phyloP scores from a whole-genome alignment of 164 flowering plant species.

The Aristolochia fimbriata region DNA sequence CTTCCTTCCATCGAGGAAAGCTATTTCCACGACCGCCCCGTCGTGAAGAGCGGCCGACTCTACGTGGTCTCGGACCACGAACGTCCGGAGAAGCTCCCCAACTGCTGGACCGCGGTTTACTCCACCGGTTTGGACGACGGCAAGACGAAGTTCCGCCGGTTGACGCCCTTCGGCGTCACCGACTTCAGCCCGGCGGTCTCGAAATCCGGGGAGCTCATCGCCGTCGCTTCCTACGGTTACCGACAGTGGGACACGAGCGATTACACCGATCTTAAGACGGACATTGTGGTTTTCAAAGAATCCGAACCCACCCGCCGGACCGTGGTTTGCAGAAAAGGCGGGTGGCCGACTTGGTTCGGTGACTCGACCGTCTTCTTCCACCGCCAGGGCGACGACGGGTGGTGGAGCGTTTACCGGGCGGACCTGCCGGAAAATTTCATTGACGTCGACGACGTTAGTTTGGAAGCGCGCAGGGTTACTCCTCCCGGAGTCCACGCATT shows the following conservation, averaged over 20 bases:
- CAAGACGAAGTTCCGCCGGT: slow-evolving; percentile 13
- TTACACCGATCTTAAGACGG: slow-evolving; percentile 54
- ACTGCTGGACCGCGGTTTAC: slow-evolving; percentile 72
- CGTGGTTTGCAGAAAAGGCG: slow-evolving; percentile 40
- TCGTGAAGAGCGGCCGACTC: slow-evolving; percentile 23
- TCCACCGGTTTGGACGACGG: slow-evolving; percentile 13
- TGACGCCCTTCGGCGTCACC: slow-evolving; percentile 49
- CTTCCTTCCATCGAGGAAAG: slow-evolving; percentile 24
- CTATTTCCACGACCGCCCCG: slow-evolving; percentile 76
- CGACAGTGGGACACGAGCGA: slow-evolving; percentile 63
- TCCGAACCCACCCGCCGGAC: slow-evolving; percentile 41
- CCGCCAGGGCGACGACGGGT: slow-evolving; percentile 66
- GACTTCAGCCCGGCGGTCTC: slow-evolving; percentile 83
- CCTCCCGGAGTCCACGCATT: slow-evolving; percentile 79
- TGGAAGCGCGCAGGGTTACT: slow-evolving; percentile 38
- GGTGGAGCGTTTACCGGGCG: slow-evolving; percentile 82
- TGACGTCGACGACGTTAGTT: slow-evolving; percentile 3
- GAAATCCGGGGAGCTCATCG: slow-evolving; percentile 40
- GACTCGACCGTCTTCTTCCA: slow-evolving; percentile 66
- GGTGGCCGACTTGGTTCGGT: slow-evolving; percentile 91
- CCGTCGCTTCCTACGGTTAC: slow-evolving; percentile 79
- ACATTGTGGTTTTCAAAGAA: slow-evolving; percentile 49
- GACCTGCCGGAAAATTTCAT: slow-evolving; percentile 16
- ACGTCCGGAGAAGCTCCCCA: slow-evolving; percentile 29
- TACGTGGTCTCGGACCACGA: slow-evolving; percentile 75